phyloP scores from a whole-genome alignment of 768 basidiomycete genomes.

The Tremella fuciformis region DNA sequence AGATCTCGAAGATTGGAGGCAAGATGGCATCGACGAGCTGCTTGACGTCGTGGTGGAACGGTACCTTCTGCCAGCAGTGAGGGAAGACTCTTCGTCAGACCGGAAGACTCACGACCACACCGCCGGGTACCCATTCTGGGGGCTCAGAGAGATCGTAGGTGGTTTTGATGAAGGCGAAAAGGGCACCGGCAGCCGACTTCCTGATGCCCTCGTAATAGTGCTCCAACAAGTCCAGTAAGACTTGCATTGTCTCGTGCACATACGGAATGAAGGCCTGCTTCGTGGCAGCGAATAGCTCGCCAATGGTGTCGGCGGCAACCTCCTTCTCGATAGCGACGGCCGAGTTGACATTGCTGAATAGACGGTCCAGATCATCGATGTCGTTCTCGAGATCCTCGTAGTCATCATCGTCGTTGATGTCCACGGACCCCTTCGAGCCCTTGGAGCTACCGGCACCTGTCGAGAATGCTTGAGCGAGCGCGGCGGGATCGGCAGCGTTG shows the following conservation, averaged over 20 bases:
- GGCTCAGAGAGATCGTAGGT: slow-evolving; percentile 86
- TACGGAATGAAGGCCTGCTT: slow-evolving; percentile 83
- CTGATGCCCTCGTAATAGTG: slow-evolving; percentile 98
- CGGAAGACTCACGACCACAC: slow-evolving; percentile 58
- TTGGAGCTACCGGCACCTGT: slow-evolving; percentile 62
- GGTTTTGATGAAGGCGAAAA: slow-evolving; percentile 82
- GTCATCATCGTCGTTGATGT: slow-evolving; percentile 62
- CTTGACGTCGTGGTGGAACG: slow-evolving; percentile 63
- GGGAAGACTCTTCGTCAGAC: neutral
- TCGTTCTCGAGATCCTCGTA: slow-evolving; percentile 71
- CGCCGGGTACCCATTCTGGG: slow-evolving; percentile 77
- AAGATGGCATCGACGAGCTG: slow-evolving; percentile 75
- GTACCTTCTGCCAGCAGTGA: slow-evolving; percentile 25
- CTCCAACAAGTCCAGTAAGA: slow-evolving; percentile 68
- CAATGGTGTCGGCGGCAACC: slow-evolving; percentile 94
- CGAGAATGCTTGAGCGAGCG: slow-evolving; percentile 54
- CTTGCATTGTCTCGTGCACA: slow-evolving; percentile 73
- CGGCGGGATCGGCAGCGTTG: slow-evolving; percentile 53
- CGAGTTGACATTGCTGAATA: slow-evolving; percentile 83
- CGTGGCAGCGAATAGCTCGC: slow-evolving; percentile 80
- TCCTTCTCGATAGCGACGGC: slow-evolving; percentile 99
- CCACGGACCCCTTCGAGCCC: slow-evolving; percentile 61
- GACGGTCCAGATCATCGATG: slow-evolving; percentile 51
- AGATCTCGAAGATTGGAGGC: slow-evolving; percentile 76
- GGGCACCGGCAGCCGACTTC: slow-evolving; percentile 82